Percentiles rank a stretch among this genome's conserved stretches.
Conservation (phyloP, 164 flowering plant species). For the Magnolia kwangsiensis region DNA sequence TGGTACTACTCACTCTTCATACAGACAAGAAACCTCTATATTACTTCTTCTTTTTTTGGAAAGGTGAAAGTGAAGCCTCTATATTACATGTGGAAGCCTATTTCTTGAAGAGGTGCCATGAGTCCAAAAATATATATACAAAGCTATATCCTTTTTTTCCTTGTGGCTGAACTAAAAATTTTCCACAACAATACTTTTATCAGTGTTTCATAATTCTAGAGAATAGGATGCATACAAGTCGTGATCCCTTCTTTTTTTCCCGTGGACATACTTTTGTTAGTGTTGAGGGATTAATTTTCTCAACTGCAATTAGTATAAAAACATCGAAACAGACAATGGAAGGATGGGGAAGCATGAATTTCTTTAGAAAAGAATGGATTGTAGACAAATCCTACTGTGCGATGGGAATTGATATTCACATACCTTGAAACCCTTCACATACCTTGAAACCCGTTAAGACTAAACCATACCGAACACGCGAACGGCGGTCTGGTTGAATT, state of each 20-base stretch:
- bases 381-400: slow-evolving; percentile 3
- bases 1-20: not conserved
- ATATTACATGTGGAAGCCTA: not conserved
- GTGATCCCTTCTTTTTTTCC: not conserved
- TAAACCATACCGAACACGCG: slow-evolving; percentile 16
- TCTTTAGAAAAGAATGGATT: slow-evolving; percentile 14
- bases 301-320: not conserved
- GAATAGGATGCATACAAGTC: not conserved
- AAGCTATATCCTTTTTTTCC: not conserved
- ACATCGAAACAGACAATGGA: not conserved
- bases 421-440: slow-evolving; percentile 20
- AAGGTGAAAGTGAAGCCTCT: not conserved
- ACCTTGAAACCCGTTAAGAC: slow-evolving; percentile 19
- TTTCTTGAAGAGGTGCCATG: not conserved
- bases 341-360: slow-evolving; percentile 14
- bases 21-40: not conserved
- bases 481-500: slow-evolving; percentile 10
- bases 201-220: not conserved
- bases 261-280: not conserved
- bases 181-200: not conserved
- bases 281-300: not conserved
- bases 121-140: not conserved
- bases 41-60: not conserved
- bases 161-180: not conserved
- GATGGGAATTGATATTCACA: slow-evolving; percentile 18